Percentiles rank a stretch among this genome's conserved stretches.
Conservation (phyloP, 257 asterid species). For the Solanum dulcamara region DNA sequence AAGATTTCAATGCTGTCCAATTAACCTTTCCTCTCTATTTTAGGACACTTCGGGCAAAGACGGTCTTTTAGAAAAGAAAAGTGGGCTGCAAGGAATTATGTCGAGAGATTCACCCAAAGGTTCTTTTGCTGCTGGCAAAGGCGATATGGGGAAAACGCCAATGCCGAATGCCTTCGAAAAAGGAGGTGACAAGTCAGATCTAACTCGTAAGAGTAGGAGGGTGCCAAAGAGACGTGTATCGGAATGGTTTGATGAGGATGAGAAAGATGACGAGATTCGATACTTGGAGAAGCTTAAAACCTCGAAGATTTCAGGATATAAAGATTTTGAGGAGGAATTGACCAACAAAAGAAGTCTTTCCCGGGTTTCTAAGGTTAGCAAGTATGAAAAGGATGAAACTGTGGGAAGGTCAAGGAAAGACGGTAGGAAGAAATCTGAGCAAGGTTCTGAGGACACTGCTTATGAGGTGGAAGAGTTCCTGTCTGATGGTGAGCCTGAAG, state of each 20-base stretch:
- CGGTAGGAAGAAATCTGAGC: slow-evolving; percentile 34
- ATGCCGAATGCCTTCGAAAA: slow-evolving; percentile 31
- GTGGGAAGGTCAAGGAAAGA: slow-evolving; percentile 33
- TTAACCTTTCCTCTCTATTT: slow-evolving; percentile 16
- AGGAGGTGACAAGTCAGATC: slow-evolving; percentile 50
- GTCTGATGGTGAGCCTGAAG: slow-evolving; percentile 54
- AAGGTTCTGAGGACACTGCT: slow-evolving; percentile 45
- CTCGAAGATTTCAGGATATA: slow-evolving; percentile 36
- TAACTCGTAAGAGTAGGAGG: slow-evolving; percentile 85
- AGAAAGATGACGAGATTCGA: slow-evolving; percentile 78
- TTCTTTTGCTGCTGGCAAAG: slow-evolving; percentile 36
- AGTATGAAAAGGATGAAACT: slow-evolving; percentile 29
- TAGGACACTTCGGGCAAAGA: slow-evolving; percentile 55
- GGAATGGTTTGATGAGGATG: slow-evolving; percentile 73
- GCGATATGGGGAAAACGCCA: slow-evolving; percentile 35
- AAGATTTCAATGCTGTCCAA: neutral
- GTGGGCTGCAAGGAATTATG: slow-evolving; percentile 41
- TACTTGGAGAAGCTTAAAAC: slow-evolving; percentile 78
- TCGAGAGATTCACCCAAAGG: slow-evolving; percentile 54
- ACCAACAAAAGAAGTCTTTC: slow-evolving; percentile 28
- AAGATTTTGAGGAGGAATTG: slow-evolving; percentile 42
- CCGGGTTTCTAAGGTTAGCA: slow-evolving; percentile 27
- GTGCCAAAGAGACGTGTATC: slow-evolving; percentile 64
- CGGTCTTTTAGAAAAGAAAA: slow-evolving; percentile 36
- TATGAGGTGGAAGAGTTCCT: slow-evolving; percentile 39